These are phyloP conservation scores for Liriodendron chinense DNA, from an alignment of 164 flowering plant species.

Conservation along the genomic window DNA sequence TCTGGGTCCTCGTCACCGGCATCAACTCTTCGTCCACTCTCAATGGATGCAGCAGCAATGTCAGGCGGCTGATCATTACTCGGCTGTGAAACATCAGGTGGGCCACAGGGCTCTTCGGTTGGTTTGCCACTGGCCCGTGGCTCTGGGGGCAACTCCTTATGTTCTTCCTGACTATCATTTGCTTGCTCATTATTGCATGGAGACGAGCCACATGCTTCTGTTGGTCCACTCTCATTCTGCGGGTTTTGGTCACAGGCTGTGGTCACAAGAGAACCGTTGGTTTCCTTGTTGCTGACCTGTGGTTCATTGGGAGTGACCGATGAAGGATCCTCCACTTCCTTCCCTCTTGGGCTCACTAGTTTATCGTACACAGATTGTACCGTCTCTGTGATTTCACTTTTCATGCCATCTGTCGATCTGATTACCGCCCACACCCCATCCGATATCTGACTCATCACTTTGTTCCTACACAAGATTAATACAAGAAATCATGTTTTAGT, in stretches of 20 bases:
- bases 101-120: conserved; percentile 18
- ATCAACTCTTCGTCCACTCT: conserved; percentile 23
- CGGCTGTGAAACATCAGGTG: conserved; percentile 10
- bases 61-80: conserved; percentile 41
- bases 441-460: conserved; percentile 62
- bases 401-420: conserved; percentile 71
- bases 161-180: conserved; percentile 16
- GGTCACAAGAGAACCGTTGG: conserved; percentile 11
- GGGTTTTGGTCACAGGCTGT: conserved; percentile 16
- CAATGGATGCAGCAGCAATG: conserved; percentile 19
- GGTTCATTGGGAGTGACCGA: conserved; percentile 11
- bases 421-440: conserved; percentile 74
- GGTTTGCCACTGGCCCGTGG: conserved; percentile 12
- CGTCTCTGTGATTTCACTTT: conserved; percentile 69
- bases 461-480: conserved; percentile 34
- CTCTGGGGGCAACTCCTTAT: conserved; percentile 21
- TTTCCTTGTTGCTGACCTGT: conserved; percentile 20
- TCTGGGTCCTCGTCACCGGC: conserved; percentile 78
- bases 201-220: conserved; percentile 58
- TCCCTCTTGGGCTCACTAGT: conserved; percentile 46
- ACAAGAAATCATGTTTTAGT: conserved; percentile 7
- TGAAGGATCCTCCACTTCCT: conserved; percentile 32
- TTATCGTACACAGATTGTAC: conserved; percentile 68
- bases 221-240: conserved; percentile 29
- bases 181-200: conserved; percentile 17